Conservation (phyloP, 1,139 yeast species). For the Sugiyamaella grinbergsii region DNA sequence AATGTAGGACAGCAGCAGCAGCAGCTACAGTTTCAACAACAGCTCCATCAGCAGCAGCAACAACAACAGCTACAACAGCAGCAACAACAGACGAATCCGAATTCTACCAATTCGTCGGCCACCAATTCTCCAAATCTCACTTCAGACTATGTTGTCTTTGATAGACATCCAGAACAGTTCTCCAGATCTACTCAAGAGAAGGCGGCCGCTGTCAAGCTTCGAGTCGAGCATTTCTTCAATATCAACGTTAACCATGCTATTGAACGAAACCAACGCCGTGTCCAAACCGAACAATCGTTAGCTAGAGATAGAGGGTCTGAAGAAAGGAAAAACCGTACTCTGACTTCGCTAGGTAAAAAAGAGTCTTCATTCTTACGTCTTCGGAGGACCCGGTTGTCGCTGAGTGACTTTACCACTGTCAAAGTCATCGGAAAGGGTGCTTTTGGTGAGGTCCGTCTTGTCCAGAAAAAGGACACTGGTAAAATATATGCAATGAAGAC, state of each 20-base stretch:
- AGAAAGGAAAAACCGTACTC: slow-evolving; percentile 66
- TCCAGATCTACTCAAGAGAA: slow-evolving; percentile 58
- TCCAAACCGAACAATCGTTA: slow-evolving; percentile 61
- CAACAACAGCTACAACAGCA: slow-evolving; percentile 2
- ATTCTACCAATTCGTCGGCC: not conserved
- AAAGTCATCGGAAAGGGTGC: slow-evolving; percentile 80
- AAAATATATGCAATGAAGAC: slow-evolving; percentile 80
- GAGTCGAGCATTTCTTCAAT: slow-evolving; percentile 66
- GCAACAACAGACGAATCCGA: not conserved
- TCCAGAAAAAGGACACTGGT: slow-evolving; percentile 71
- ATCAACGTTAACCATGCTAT: slow-evolving; percentile 72
- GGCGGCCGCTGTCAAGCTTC: slow-evolving; percentile 64
- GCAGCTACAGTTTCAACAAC: not conserved
- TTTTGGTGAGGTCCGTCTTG: slow-evolving; percentile 73
- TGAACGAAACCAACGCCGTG: slow-evolving; percentile 67
- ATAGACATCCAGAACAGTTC: slow-evolving; percentile 79
- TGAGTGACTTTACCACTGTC: slow-evolving; percentile 67
- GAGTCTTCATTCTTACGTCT: slow-evolving; percentile 67
- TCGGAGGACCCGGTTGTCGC: slow-evolving; percentile 61
- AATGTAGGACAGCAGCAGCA: slow-evolving; percentile 12
- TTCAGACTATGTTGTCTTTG: slow-evolving; percentile 64
- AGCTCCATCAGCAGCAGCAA: not conserved
- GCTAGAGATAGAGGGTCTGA: slow-evolving; percentile 62
- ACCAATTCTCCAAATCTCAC: slow-evolving; percentile 5
- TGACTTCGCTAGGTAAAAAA: slow-evolving; percentile 64